A percentile compares a stretch with the other conserved stretches of the same genome.
These are phyloP conservation scores for Amanita pseudoporphyria DNA, from an alignment of 768 basidiomycete species.

Conservation along the genomic window DNA sequence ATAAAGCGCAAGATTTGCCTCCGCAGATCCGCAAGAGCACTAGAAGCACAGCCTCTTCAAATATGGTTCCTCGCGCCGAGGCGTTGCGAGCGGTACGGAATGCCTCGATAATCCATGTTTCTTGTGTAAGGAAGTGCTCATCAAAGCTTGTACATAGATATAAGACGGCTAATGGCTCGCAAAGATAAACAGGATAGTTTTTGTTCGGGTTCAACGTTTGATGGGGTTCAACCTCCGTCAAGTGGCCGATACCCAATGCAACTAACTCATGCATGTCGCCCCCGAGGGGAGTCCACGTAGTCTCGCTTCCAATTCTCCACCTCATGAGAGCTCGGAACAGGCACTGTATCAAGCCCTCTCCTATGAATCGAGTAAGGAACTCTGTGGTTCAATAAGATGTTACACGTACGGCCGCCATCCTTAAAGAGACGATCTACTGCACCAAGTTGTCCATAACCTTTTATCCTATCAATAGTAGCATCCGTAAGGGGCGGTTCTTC, in stretches of 20 bases:
- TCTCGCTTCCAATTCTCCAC: conserved; percentile 12
- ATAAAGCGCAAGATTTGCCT: conserved; percentile 7
- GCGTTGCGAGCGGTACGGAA: conserved; percentile 2
- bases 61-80: not conserved
- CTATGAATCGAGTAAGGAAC: not conserved
- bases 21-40: conserved; percentile 7
- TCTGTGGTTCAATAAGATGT: conserved; percentile 6
- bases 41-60: not conserved
- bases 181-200: conserved; percentile 10
- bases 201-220: not conserved
- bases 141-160: conserved; percentile 11
- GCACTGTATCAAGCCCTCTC: conserved; percentile 5
- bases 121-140: not conserved
- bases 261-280: conserved; percentile 10
- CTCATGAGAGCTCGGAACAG: conserved; percentile 10
- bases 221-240: conserved; percentile 2
- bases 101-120: conserved; percentile 6
- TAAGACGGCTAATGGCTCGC: conserved; percentile 11
- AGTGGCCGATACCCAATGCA: conserved; percentile 10
- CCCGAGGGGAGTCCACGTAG: conserved; percentile 7
- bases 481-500: conserved; percentile 6
- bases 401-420: conserved; percentile 3
- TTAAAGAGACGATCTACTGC: conserved; percentile 2
- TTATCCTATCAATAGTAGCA: not conserved
- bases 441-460: conserved; percentile 1